phyloP scores from a whole-genome alignment of 805 yeast species.

The Brettanomyces sp. region DNA sequence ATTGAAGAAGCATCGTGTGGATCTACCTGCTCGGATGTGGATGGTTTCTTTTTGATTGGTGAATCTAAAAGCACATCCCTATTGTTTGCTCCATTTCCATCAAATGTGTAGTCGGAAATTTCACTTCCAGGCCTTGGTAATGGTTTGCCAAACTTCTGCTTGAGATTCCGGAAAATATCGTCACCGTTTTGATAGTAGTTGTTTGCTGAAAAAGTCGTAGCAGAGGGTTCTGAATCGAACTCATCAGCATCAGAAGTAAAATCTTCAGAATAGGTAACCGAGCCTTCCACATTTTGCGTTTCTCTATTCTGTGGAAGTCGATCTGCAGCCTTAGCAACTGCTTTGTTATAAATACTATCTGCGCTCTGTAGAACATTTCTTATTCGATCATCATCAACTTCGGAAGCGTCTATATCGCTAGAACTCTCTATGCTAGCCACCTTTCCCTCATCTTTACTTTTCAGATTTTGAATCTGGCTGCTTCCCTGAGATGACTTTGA shows the following conservation, averaged over 20 bases:
- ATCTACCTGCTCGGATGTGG: background rate
- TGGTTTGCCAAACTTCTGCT: conserved; percentile 10
- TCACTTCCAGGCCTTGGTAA: conserved; percentile 3
- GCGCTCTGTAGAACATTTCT: conserved; percentile 15
- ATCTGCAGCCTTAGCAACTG: background rate
- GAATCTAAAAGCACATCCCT: background rate
- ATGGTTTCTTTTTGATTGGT: background rate
- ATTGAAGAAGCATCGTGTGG: background rate
- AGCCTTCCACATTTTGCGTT: conserved; percentile 1
- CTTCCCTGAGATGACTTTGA: conserved; percentile 3
- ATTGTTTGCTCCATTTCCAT: conserved; percentile 7
- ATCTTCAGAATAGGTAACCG: conserved; percentile 17
- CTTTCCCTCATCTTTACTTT: background rate
- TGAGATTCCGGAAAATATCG: conserved; percentile 17
- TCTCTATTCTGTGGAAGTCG: background rate
- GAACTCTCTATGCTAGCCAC: background rate
- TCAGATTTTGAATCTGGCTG: conserved; percentile 1
- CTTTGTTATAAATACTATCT: conserved; percentile 11
- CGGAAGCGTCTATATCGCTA: background rate
- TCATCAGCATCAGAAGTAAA: conserved; percentile 23
- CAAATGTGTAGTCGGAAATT: conserved; percentile 19
- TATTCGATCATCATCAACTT: conserved; percentile 3
- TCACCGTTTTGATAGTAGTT: conserved; percentile 17
- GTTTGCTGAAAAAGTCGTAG: conserved; percentile 13
- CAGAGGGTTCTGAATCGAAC: conserved; percentile 12